Base-by-base conservation (phyloP, 495 filamentous ascomycete genomes). In the Neurospora sp. region DNA sequence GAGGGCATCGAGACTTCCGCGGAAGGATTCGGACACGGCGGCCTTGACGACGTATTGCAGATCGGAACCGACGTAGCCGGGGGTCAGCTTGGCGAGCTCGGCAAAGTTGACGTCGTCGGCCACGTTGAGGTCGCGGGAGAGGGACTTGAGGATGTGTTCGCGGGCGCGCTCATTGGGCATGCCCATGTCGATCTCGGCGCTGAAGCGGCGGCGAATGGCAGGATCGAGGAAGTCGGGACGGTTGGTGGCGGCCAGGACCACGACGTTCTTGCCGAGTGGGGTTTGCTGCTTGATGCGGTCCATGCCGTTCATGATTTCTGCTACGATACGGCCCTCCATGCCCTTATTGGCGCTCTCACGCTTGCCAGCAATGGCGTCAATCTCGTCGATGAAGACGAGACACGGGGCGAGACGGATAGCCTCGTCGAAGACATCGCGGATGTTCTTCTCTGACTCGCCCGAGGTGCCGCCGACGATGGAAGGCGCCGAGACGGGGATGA, bases 291-390 rank as follows among this genome's bases (percentile, higher is more conserved):
- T 91, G 71, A 97, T 87, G 69, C 94, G 90, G 75, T 94, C 92
- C 91, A 94, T 92, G 75, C 93, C 96, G 12, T 93, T 95, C 73
- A 97, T 84, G 75, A 98, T 88, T 81, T 98, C 94, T 2, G 94
- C 93, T 22, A 98, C 95, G 78, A 98, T 98, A 68, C 95, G 84
- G 81, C 94, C 94, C 82, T 98, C 95, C 95, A 98, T 98, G 78
- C 97, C 94, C 76, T 94, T 89, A 78, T 97, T 94, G n/a, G 94
- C 93, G 76, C 89, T 95, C 78, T 98, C 96, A 61, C 95, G 87
- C 82, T 97, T 98, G 5, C 94, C 94, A 45, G 96, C 96, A 74
- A 98, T 97, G 18, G 93, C 92, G 80, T 99, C 96, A 74, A 98
- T 97, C 80, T 99, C 96, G 76, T 98, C 96, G 72, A 99, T 92